Percentiles rank a stretch among this genome's conserved stretches.
phyloP scores from a whole-genome alignment of 108 stramenopile genomes.

The Poteriospumella lacustris region DNA sequence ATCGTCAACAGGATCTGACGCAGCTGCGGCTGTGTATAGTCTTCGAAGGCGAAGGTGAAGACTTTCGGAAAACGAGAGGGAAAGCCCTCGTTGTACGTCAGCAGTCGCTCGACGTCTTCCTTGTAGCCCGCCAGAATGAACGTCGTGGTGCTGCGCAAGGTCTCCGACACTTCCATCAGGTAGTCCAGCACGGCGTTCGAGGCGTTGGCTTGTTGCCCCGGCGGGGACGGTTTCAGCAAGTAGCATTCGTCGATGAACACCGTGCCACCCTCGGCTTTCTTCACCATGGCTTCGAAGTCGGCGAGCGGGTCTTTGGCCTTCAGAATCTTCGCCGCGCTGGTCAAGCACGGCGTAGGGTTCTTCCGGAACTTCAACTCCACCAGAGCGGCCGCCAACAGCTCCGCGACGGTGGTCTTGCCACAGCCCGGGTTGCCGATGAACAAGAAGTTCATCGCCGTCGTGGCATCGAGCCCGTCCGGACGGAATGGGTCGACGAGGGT shows the following conservation, averaged over 20 bases:
- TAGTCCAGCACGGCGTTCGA: not conserved
- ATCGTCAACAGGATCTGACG: conserved; percentile 22
- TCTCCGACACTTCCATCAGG: conserved; percentile 2
- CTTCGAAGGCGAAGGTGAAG: conserved; percentile 14
- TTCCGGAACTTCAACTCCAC: conserved; percentile 27
- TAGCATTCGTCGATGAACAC: conserved; percentile 50
- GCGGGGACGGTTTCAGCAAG: conserved; percentile 38
- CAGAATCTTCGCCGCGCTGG: conserved; percentile 35
- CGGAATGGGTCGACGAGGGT: too few species aligned
- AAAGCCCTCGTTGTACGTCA: conserved; percentile 5
- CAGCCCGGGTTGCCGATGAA: too few species aligned
- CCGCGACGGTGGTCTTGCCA: conserved; percentile 53
- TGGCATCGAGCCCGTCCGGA: too few species aligned
- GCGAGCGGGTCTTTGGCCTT: conserved; percentile 33
- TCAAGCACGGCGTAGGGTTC: conserved; percentile 27
- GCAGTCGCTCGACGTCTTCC: not conserved
- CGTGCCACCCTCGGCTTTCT: conserved; percentile 37
- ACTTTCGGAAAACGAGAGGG: conserved; percentile 1
- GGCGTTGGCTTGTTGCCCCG: too few species aligned
- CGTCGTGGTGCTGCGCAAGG: not conserved
- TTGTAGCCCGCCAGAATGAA: conserved; percentile 26
- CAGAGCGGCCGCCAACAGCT: conserved; percentile 37
- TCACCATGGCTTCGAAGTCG: conserved; percentile 21
- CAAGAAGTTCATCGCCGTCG: too few species aligned
- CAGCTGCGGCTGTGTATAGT: conserved; percentile 11